Percentiles rank a stretch among this genome's conserved stretches.
Evolutionary conservation across 169 alveolate genomes (phyloP).

Genomic region (Pseudocohnilembus persalinus): DNA sequence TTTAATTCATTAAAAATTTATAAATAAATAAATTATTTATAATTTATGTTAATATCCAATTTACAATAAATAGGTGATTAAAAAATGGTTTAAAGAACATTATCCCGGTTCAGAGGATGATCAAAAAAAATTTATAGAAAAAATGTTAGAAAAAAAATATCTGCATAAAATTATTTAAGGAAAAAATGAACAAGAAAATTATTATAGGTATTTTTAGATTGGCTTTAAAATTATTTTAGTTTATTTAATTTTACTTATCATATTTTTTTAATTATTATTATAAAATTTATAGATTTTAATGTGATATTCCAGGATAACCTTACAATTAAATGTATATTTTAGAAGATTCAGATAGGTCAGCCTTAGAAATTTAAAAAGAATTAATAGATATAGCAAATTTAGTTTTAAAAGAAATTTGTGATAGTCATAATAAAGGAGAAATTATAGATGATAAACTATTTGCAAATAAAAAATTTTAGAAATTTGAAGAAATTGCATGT

Average conservation of each 20-base stretch:
- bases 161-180: not conserved
- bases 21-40: too few species aligned
- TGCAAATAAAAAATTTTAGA: slow-evolving; percentile 23
- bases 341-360: not conserved
- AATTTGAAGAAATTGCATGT: slow-evolving; percentile 9
- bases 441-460: slow-evolving; percentile 3
- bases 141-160: not conserved
- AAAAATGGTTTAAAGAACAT: not conserved
- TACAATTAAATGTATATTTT: too few species aligned
- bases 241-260: too few species aligned
- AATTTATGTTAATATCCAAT: too few species aligned
- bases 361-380: slow-evolving; percentile 1
- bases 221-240: too few species aligned
- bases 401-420: slow-evolving; percentile 22
- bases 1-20: too few species aligned
- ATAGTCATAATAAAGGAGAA: not conserved
- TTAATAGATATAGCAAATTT: slow-evolving; percentile 18
- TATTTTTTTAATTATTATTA: too few species aligned
- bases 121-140: not conserved
- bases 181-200: too few species aligned
- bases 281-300: not conserved
- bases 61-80: not conserved
- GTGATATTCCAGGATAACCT: not conserved
- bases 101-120: not conserved
- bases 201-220: not conserved